Evolutionary conservation across 148 eudicot species (phyloP), one percentile per base, ranked within the genome.

Genomic region (Suaeda aralocaspica): DNA sequence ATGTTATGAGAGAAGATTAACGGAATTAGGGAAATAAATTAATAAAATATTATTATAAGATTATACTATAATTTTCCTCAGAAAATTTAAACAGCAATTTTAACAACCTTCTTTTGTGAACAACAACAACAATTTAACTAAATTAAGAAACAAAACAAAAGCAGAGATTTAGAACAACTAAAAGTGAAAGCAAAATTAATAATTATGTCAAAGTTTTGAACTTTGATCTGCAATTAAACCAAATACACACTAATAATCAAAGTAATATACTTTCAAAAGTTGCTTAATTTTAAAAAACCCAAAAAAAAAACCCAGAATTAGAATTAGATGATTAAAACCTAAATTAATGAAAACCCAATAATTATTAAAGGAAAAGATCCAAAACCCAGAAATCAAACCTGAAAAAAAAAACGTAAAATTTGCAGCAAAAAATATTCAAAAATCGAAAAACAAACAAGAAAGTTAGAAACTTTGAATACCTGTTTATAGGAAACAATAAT

Each of bases 341-440:
- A 48, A 42, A 52, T 29, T 29, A 57, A 53, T 19, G 2, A 16
- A 49, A 69, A 52, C 11, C 18, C 1, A 51, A 1, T 10, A 25
- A 26, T 41, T 39, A 72, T 44, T 58, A 14, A 60, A 61, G 18
- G 0, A 51, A 78, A 56, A 62, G 15, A 68, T 29, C 48, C 13
- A 78, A 26, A 44, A 68, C 81, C 77, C 73, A 73, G 64, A 62
- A 68, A 61, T 73, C 77, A 52, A 63, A 56, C 58, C 60, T 72
- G 57, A 26, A 71, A 67, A 71, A 61, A 72, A 71, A 67, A 71
- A 61, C 67, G 72, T 22, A 19, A 52, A 73, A 78, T 31, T 62
- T 78, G 29, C 9, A 41, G 63, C 46, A 51, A 1, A 18, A n/a
- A n/a, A n/a, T n/a, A n/a, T n/a, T n/a, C n/a, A 26, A 24, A 58